Percentiles rank a stretch among this genome's conserved stretches.
Conservation (phyloP, 352 stramenopile genomes). For the Pythium phragmiticola region DNA sequence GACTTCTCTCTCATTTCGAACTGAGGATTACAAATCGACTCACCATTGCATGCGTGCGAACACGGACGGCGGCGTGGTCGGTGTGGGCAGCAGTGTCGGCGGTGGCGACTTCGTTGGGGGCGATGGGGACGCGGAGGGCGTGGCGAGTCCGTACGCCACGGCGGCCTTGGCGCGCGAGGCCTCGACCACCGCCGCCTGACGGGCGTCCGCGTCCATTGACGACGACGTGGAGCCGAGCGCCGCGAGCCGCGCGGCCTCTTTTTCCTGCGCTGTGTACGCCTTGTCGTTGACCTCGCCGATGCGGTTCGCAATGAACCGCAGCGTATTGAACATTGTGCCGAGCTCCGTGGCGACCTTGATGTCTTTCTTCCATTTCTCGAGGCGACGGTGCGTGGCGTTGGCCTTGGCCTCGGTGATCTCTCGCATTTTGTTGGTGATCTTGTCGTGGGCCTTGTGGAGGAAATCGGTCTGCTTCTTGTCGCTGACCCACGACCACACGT, state of each 20-base stretch:
- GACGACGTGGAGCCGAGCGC: constrained; percentile 28
- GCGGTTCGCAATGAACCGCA: constrained; percentile 17
- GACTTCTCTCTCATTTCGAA: background rate
- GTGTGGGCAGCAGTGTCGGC: background rate
- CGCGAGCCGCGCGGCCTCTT: background rate
- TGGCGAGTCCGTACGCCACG: background rate
- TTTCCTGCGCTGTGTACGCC: background rate
- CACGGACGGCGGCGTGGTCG: background rate
- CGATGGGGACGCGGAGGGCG: background rate
- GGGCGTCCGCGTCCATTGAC: constrained; percentile 16
- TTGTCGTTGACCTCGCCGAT: constrained; percentile 11
- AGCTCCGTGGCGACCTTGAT: background rate
- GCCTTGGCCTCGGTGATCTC: too few relatives aligned
- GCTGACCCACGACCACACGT: constrained; percentile 7
- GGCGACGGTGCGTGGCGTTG: background rate
- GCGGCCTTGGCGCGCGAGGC: constrained; percentile 1
- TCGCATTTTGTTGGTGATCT: background rate
- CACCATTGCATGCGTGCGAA: background rate
- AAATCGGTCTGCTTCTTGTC: constrained; percentile 1
- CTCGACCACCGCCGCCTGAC: background rate
- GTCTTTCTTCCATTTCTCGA: background rate
- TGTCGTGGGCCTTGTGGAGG: constrained; percentile 6
- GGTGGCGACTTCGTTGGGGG: background rate
- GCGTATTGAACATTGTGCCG: constrained; percentile 7
- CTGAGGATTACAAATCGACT: background rate